Evolutionary conservation across 1,284 basidiomycete genomes (phyloP), one percentile per base, ranked within the genome.

Genomic region (Irpex sp.): DNA sequence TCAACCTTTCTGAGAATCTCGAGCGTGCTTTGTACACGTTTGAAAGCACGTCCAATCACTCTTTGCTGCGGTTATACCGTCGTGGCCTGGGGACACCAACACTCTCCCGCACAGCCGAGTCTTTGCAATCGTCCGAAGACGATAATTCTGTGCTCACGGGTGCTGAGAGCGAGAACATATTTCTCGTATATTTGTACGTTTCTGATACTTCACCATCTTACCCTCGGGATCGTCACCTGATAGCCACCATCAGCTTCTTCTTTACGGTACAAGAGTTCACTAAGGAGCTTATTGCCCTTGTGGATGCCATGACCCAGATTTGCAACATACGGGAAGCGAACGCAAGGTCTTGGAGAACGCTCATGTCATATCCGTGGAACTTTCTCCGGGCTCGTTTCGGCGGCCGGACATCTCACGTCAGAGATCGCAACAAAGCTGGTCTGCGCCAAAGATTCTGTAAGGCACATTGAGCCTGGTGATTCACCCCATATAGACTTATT

Each of bases 181-280:
- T 97, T 73, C 75, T 95, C 26, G 89, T 96, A 4, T 97, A 96
- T 74, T 96, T 94, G 94, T 95, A 67, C 72, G 93, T 82, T 11
- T 44, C 31, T 61, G 57, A 57, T 55, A 17, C 36, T n/a, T 37
- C 38, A 4, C 11, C 19, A 26, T 21, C 31, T 55, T 6, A 49
- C 13, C 56, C 54, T 17, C 34, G 21, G 51, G n/a, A 58, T 54
- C n/a, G 11, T n/a, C 13, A n/a, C n/a, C 40, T 47, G 13, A 47
- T 34, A 31, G 13, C n/a, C 37, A n/a, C 31, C 36, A 17, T 9
- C 66, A 96, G 94, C 78, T 96, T 95, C 76, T 91, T 96, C 64
- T 97, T 97, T 75, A 96, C 94, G 0, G 76, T 97, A 52, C 94
- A 97, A 75, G 96, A 97, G 73, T 97, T 97, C 72, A 85, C 92